Conservation (phyloP, 768 basidiomycete species). For the Pluteus cervinus region DNA sequence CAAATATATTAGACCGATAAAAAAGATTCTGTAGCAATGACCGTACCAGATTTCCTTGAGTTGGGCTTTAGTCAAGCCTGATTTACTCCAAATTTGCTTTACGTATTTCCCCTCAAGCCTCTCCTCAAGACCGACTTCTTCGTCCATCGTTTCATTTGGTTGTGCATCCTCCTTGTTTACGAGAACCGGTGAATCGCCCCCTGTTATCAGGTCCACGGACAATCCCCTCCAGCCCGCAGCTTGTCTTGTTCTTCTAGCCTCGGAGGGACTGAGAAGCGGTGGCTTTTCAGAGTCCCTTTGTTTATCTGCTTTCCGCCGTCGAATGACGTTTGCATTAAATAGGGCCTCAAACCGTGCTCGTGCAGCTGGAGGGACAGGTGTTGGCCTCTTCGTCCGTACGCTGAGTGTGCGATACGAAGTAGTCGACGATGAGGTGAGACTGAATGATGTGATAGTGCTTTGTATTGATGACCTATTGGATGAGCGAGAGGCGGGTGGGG, state of each 20-base stretch:
- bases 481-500: conserved; percentile 37
- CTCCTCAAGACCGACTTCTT: conserved; percentile 33
- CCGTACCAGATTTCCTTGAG: conserved; percentile 65
- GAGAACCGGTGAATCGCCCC: conserved; percentile 19
- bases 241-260: conserved; percentile 40
- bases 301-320: conserved; percentile 36
- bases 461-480: conserved; percentile 63
- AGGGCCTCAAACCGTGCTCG: conserved; percentile 62
- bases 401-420: conserved; percentile 7
- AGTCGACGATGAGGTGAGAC: conserved; percentile 5
- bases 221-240: conserved; percentile 73
- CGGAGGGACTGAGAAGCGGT: conserved; percentile 26
- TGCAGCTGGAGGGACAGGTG: conserved; percentile 62
- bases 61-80: conserved; percentile 44
- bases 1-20: conserved; percentile 1
- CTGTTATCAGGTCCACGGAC: conserved; percentile 60
- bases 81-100: conserved; percentile 56
- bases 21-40: conserved; percentile 1
- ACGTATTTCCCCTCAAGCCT: conserved; percentile 52
- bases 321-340: conserved; percentile 54
- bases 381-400: conserved; percentile 37
- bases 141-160: conserved; percentile 21
- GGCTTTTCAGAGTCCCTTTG: conserved; percentile 25
- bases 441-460: conserved; percentile 38
- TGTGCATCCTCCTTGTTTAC: conserved; percentile 6